Percentiles rank a stretch among this genome's conserved stretches.
These are phyloP conservation scores for Rutstroemia sydowiana DNA, from an alignment of 2,329 filamentous ascomycete genomes.

Conservation along the genomic window DNA sequence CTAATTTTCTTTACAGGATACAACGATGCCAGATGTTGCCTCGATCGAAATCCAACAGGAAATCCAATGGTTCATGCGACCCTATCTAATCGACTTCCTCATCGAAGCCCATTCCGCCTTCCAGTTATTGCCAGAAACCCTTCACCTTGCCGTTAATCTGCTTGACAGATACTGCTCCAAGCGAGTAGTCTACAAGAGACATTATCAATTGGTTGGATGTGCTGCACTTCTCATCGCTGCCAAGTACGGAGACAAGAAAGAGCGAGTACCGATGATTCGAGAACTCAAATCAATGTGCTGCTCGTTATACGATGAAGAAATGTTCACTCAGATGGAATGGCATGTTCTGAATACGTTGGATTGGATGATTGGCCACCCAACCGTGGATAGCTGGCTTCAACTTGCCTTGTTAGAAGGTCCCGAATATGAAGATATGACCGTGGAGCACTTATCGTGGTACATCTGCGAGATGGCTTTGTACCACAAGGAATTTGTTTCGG, in stretches of 20 bases:
- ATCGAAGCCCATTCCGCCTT: conserved; percentile 96
- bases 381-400: conserved; percentile 88
- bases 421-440: conserved; percentile 69
- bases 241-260: conserved; percentile 98
- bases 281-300: conserved; percentile 99
- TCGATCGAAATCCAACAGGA: conserved; percentile 98
- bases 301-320: conserved; percentile 94
- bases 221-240: conserved; percentile 92
- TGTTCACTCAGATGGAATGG: conserved; percentile 99
- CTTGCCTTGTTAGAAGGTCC: conserved; percentile 69
- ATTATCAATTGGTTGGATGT: conserved; percentile 96
- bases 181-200: conserved; percentile 96
- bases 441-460: conserved; percentile 92
- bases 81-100: conserved; percentile 95
- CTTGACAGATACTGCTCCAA: conserved; percentile 97
- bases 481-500: conserved; percentile 94
- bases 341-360: conserved; percentile 95
- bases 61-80: conserved; percentile 99
- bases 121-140: conserved; percentile 83
- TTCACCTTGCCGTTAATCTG: conserved; percentile 94
- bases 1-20: conserved; percentile 45
- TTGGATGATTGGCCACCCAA: conserved; percentile 93
- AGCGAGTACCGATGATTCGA: conserved; percentile 92
- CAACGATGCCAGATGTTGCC: conserved; percentile 91
- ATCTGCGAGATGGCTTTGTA: conserved; percentile 93